These are phyloP conservation scores for Sclerotinia borealis DNA, from an alignment of 2,329 filamentous ascomycete genomes.

Conservation along the genomic window DNA sequence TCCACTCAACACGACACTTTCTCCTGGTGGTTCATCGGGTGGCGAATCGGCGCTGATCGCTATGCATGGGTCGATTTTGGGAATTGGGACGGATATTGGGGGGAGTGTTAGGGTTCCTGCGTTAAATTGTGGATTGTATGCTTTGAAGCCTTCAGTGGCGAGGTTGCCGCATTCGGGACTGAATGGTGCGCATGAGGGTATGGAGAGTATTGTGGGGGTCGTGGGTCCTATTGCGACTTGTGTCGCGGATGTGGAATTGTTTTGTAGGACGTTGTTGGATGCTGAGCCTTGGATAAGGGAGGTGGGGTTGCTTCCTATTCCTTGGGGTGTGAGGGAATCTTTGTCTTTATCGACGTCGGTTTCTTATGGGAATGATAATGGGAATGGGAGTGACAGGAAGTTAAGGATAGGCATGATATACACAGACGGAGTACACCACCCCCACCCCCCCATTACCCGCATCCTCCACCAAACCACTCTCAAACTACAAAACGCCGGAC, in stretches of 20 bases:
- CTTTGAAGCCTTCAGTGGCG: slow-evolving; percentile 28
- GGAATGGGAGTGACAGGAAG: slow-evolving; percentile 18
- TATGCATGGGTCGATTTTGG: slow-evolving; percentile 45
- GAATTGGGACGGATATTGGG: slow-evolving; percentile 34
- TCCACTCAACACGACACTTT: slow-evolving; percentile 49
- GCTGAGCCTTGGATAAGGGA: slow-evolving; percentile 44
- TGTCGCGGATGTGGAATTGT: slow-evolving; percentile 40
- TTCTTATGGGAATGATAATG: too few relatives aligned
- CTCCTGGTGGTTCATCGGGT: slow-evolving; percentile 55
- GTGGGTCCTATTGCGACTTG: slow-evolving; percentile 41
- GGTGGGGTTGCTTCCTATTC: slow-evolving; percentile 44
- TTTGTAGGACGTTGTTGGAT: slow-evolving; percentile 5
- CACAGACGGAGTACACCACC: slow-evolving; percentile 18
- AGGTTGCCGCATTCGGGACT: slow-evolving; percentile 23
- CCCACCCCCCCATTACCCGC: slow-evolving; percentile 15
- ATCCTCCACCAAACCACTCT: neutral
- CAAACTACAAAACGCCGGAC: neutral
- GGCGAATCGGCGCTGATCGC: slow-evolving; percentile 55
- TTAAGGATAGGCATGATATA: slow-evolving; percentile 35
- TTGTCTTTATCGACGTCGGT: too few relatives aligned
- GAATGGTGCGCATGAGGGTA: slow-evolving; percentile 43
- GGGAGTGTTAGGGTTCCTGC: slow-evolving; percentile 26
- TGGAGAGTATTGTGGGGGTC: slow-evolving; percentile 43
- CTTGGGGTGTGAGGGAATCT: too few relatives aligned
- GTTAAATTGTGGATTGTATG: slow-evolving; percentile 43